Percentiles rank a stretch among this genome's conserved stretches.
These are phyloP conservation scores for Giardia muris DNA, from an alignment of 208 protist genomes.

Conservation along the genomic window DNA sequence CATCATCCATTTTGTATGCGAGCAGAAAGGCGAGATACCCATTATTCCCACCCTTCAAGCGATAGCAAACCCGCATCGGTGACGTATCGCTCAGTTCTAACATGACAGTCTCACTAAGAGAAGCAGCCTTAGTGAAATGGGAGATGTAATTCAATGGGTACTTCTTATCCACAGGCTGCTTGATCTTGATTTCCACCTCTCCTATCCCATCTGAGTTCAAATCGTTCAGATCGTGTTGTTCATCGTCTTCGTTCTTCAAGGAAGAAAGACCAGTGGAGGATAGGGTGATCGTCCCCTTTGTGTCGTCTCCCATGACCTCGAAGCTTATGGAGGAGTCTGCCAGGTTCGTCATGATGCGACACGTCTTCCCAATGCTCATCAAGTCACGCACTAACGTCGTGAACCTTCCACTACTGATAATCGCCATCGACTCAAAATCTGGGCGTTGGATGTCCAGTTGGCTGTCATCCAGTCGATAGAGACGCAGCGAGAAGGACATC, in stretches of 20 bases:
- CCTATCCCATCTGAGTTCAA: not conserved
- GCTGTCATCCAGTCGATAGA: not conserved
- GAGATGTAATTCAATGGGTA: conserved; percentile 13
- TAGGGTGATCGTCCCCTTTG: conserved; percentile 12
- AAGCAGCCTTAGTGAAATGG: conserved; percentile 1
- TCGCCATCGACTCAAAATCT: not conserved
- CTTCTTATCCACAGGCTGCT: conserved; percentile 13
- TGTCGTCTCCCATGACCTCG: conserved; percentile 16
- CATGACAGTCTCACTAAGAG: not conserved
- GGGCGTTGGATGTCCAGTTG: not conserved
- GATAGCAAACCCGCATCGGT: not conserved
- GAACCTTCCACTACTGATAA: not conserved
- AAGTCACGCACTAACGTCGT: not conserved
- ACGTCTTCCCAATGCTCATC: not conserved
- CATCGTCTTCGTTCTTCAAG: not conserved
- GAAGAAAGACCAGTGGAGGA: not conserved
- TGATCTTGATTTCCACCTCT: not conserved
- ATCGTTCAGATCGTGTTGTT: not conserved
- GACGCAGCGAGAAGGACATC: not conserved
- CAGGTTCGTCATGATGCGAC: not conserved
- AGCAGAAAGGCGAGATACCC: not conserved
- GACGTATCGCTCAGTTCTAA: not conserved
- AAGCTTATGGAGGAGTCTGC: conserved; percentile 14
- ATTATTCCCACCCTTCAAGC: not conserved
- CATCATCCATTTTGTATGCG: not conserved